Evolutionary conservation across 768 basidiomycete genomes (phyloP), one percentile per base, ranked within the genome.

Genomic region (Boletus vinaceobasis): DNA sequence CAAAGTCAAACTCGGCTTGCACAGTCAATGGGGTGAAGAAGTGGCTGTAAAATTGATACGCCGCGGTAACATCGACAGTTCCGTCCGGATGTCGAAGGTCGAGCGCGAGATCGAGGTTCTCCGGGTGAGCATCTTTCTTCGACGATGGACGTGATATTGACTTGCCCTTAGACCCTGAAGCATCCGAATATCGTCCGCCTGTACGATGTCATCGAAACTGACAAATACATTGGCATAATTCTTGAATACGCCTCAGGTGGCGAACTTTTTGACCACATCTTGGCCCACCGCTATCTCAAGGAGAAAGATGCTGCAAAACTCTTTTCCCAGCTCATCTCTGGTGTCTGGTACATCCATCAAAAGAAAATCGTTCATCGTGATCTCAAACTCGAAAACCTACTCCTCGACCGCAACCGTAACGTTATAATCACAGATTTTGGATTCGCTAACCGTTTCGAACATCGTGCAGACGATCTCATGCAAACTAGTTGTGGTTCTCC

Each of bases 371-470:
- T 98, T 45, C 97, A 99, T 71, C 92, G 97, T 55, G 96, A 99
- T 75, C 87, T 99, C 72, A 99, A 99, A 75, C 87, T 99, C 60
- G 96, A 98, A 76, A 99, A 98, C 68, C 79, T 99, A 4, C 86
- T 99, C 39, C 86, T 99, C 54, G 97, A 99, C 76, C 89, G 95
- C 57, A 86, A 98, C 67, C 86, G 97, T 48, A 98, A 99, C 68
- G 93, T 99, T 60, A 96, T 99, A 77, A 97, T 99, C 77, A 98
- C 97, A 53, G 97, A 98, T 71, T 99, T 99, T 71, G 97, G 97
- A 13, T 99, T 98, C 65, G 97, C 97, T 56, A 99, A 98, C 75
- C 86, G 90, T 47, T 99, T 98, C 69, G 93, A 96, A 71, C 91
- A 96, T 66, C 85, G 86, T 32, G 60, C 86, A 10, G 93, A 95